Evolutionary conservation across 208 protist species (phyloP).

Genomic region (Willaertia magna): DNA sequence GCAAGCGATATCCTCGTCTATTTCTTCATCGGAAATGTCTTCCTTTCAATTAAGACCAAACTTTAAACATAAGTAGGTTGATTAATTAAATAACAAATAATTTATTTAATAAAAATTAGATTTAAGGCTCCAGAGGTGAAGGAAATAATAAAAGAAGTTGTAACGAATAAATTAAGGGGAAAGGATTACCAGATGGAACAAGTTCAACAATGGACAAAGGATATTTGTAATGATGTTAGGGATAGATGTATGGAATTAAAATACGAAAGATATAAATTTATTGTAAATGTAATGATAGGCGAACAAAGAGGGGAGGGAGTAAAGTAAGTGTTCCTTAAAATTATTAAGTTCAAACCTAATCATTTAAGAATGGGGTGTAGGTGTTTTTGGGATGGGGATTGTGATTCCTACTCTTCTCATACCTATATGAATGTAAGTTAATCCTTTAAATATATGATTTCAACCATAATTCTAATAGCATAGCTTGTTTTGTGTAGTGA

Average conservation of each 20-base stretch:
- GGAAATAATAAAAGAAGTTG: not conserved
- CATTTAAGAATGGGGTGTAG: slow-evolving; percentile 60
- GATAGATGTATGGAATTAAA: slow-evolving; percentile 34
- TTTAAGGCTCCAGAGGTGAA: not conserved
- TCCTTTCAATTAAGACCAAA: slow-evolving; percentile 4
- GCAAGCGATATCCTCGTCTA: not conserved
- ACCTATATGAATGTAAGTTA: slow-evolving; percentile 60
- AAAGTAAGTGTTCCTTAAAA: slow-evolving; percentile 20
- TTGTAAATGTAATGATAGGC: slow-evolving; percentile 78
- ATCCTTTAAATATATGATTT: not conserved
- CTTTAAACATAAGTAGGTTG: not conserved
- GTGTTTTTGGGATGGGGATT: slow-evolving; percentile 86
- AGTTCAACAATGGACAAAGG: not conserved
- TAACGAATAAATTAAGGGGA: not conserved
- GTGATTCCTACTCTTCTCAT: slow-evolving; percentile 78
- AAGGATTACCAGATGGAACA: slow-evolving; percentile 3
- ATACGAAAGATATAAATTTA: slow-evolving; percentile 75
- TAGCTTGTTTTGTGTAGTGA: slow-evolving; percentile 64
- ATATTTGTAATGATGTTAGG: not conserved
- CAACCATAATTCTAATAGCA: not conserved
- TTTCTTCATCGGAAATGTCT: not conserved
- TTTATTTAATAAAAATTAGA: not conserved
- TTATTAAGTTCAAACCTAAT: no score
- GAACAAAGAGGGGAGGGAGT: slow-evolving; percentile 74
- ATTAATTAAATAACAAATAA: not conserved